A percentile compares a stretch with the other conserved stretches of the same genome.
Evolutionary conservation across 73 alveolate species (phyloP).

Genomic region (Tetrahymena malaccensis): DNA sequence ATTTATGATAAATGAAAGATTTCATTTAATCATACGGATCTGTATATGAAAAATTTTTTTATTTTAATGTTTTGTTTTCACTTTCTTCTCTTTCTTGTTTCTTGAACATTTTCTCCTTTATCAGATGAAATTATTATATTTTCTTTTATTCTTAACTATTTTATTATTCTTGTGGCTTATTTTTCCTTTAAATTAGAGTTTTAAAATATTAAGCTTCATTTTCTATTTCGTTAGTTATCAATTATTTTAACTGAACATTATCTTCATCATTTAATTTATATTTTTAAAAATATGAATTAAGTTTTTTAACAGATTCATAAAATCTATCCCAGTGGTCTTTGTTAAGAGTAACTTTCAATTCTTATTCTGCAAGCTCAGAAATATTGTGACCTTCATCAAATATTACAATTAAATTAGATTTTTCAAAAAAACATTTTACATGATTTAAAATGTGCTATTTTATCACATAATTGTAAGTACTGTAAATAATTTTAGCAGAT

Average conservation of each 20-base stretch:
- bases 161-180: background rate
- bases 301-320: background rate
- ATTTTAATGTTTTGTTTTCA: too few relatives aligned
- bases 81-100: too few relatives aligned
- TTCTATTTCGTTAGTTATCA: background rate
- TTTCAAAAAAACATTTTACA: background rate
- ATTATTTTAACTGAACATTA: background rate
- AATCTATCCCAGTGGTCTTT: background rate
- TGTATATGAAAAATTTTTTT: too few relatives aligned
- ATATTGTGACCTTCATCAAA: background rate
- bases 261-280: background rate
- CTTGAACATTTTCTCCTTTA: too few relatives aligned
- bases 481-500: background rate
- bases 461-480: background rate
- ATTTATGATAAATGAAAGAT: too few relatives aligned
- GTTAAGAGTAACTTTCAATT: background rate
- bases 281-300: background rate
- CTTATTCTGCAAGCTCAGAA: background rate
- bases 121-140: too few relatives aligned
- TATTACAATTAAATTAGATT: background rate
- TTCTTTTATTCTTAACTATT: too few relatives aligned
- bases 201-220: background rate
- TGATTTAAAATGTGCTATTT: background rate
- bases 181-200: background rate
- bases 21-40: too few relatives aligned